A percentile compares a stretch with the other conserved stretches of the same genome.
phyloP scores from a whole-genome alignment of 129 eudicot genomes.

The Scalesia atractyloides region DNA sequence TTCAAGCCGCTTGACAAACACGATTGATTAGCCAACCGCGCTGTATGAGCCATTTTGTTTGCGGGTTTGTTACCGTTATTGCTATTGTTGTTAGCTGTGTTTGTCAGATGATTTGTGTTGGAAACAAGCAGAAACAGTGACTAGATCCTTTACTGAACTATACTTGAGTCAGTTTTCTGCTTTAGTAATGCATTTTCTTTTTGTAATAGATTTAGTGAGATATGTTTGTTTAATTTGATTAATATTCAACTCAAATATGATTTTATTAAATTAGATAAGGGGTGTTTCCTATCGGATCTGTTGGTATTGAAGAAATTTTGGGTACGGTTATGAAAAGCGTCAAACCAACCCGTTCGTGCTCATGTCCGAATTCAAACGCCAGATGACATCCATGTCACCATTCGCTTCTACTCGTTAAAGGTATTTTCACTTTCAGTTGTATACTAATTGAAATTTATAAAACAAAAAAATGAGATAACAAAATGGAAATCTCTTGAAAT shows the following conservation, averaged over 20 bases:
- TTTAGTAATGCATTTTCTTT: slow-evolving; percentile 28
- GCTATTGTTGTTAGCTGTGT: slow-evolving; percentile 21
- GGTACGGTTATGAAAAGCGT: no score
- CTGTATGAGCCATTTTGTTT: background rate
- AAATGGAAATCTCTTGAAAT: no score
- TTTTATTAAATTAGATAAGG: background rate
- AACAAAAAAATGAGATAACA: no score
- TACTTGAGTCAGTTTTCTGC: background rate
- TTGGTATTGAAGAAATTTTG: no score
- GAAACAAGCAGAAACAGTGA: slow-evolving; percentile 12
- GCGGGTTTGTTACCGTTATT: background rate
- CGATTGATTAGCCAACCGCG: slow-evolving; percentile 26
- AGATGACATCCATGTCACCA: no score
- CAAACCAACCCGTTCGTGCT: no score
- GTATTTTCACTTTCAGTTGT: no score
- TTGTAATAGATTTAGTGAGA: slow-evolving; percentile 21
- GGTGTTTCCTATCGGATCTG: no score
- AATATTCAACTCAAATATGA: background rate
- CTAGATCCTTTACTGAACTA: slow-evolving; percentile 4
- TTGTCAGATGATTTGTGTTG: slow-evolving; percentile 21
- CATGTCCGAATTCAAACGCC: no score
- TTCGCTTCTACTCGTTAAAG: no score
- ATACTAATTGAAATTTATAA: no score
- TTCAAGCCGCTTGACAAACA: slow-evolving; percentile 42
- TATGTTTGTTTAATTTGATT: slow-evolving; percentile 14